A percentile compares a stretch with the other conserved stretches of the same genome.
These are phyloP conservation scores for Claviceps sorghi DNA, from an alignment of 2,329 filamentous ascomycete genomes.

Conservation along the genomic window DNA sequence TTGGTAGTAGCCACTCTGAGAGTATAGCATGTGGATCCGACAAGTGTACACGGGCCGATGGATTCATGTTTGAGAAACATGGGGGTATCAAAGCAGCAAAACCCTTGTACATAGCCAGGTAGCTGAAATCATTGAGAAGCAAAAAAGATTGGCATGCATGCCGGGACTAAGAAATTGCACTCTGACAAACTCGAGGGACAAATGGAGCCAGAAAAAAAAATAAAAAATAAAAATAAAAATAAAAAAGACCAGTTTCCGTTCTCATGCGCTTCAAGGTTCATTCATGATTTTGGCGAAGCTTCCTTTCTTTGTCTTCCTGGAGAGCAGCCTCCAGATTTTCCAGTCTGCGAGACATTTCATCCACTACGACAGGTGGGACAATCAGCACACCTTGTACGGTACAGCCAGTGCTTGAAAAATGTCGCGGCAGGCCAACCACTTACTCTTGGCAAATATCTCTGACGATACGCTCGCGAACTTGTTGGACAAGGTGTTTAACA, in stretches of 20 bases:
- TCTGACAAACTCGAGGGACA: not conserved
- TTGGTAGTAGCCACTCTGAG: not conserved
- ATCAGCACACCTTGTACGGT: not conserved
- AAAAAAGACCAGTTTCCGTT: not conserved
- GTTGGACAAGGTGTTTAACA: slow-evolving; percentile 68
- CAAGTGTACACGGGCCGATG: not conserved
- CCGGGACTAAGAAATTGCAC: not conserved
- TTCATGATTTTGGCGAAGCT: slow-evolving; percentile 21
- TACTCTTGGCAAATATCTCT: slow-evolving; percentile 82
- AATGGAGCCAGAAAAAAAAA: not conserved
- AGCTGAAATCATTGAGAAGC: not conserved
- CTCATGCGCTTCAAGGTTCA: not conserved
- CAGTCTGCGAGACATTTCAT: slow-evolving; percentile 78
- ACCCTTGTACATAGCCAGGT: not conserved
- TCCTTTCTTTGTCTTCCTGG: slow-evolving; percentile 38
- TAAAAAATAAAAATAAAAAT: not conserved
- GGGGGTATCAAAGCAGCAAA: not conserved
- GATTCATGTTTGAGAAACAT: not conserved
- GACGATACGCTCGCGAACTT: slow-evolving; percentile 76
- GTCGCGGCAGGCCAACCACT: slow-evolving; percentile 16
- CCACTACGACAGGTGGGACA: slow-evolving; percentile 44
- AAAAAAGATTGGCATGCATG: not conserved
- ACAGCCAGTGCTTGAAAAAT: not conserved
- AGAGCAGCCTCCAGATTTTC: slow-evolving; percentile 71
- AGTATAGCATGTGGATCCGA: not conserved